Percentiles rank a stretch among this genome's conserved stretches.
phyloP scores from a whole-genome alignment of 2,329 filamentous ascomycete species.

The Diplodia scrobiculata region DNA sequence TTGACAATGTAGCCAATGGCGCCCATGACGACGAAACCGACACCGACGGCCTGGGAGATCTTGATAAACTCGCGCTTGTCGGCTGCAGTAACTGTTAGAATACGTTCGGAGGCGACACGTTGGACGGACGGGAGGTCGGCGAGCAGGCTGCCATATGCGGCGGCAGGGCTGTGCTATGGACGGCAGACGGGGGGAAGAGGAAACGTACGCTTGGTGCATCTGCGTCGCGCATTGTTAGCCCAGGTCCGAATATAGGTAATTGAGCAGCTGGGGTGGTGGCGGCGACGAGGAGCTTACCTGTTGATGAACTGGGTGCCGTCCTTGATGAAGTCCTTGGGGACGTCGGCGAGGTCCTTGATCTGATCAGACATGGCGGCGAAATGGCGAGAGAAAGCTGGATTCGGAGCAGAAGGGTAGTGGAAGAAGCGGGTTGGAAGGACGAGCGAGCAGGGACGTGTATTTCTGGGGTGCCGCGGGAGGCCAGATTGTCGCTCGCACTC shows the following conservation, averaged over 20 bases:
- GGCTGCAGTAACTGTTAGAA: conserved; percentile 29
- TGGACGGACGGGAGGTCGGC: neutral
- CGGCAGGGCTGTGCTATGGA: neutral
- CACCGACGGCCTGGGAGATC: conserved; percentile 47
- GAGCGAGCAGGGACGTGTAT: conserved; percentile 24
- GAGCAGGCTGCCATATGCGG: neutral
- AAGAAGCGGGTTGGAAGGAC: neutral
- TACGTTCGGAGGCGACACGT: neutral
- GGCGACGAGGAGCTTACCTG: conserved; percentile 34
- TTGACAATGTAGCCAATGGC: conserved; percentile 58
- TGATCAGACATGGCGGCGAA: conserved; percentile 63
- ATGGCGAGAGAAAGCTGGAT: conserved; percentile 33
- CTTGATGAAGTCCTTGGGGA: conserved; percentile 49
- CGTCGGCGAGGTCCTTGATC: conserved; percentile 69
- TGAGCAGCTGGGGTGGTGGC: neutral
- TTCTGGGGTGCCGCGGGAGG: conserved; percentile 25
- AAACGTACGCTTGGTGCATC: conserved; percentile 51
- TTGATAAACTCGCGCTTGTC: conserved; percentile 45
- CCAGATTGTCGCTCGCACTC: conserved; percentile 28
- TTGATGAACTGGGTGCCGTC: conserved; percentile 55
- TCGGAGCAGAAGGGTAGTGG: neutral
- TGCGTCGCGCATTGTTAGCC: conserved; percentile 8
- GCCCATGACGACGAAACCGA: conserved; percentile 58
- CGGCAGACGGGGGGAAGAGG: too few species aligned
- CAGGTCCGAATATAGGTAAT: neutral